These are phyloP conservation scores for Microbotryomycetes sp. DNA, from an alignment of 1,284 basidiomycete species.

Conservation along the genomic window DNA sequence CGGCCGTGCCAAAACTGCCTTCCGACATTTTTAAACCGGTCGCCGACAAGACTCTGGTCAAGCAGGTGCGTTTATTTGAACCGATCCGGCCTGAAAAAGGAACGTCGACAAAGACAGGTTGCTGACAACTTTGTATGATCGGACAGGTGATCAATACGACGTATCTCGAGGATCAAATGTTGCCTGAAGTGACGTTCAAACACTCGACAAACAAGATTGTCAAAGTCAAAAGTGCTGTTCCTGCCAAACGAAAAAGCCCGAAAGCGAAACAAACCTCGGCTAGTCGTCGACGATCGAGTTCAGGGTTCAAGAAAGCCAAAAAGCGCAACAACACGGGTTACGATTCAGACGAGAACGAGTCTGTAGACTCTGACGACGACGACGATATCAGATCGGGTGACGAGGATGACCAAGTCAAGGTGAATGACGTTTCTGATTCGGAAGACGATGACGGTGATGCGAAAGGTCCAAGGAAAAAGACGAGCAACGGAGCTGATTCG, in stretches of 20 bases:
- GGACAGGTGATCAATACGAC: conserved; percentile 55
- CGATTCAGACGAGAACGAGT: conserved; percentile 38
- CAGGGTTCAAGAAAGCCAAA: not conserved
- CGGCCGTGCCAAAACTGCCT: conserved; percentile 56
- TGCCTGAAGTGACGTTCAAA: conserved; percentile 47
- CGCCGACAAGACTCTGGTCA: conserved; percentile 32
- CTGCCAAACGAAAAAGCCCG: conserved; percentile 1
- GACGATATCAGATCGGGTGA: not conserved
- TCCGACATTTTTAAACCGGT: conserved; percentile 61
- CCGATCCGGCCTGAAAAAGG: not conserved
- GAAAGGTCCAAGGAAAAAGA: not conserved
- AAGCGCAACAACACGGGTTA: conserved; percentile 16
- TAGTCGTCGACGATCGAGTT: not conserved
- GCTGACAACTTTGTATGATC: not conserved
- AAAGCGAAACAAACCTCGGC: not conserved
- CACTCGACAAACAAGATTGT: too few relatives aligned
- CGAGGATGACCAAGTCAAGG: conserved; percentile 2
- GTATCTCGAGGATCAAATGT: conserved; percentile 57
- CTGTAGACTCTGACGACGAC: conserved; percentile 39
- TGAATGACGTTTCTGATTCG: not conserved
- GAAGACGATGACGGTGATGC: not conserved
- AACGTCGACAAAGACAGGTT: not conserved
- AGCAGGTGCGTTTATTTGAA: conserved; percentile 26
- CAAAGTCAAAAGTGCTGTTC: conserved; percentile 18
- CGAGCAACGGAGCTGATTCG: not conserved